Base-by-base conservation (phyloP, 768 basidiomycete genomes). In the Porpolomopsis calyptriformis region DNA sequence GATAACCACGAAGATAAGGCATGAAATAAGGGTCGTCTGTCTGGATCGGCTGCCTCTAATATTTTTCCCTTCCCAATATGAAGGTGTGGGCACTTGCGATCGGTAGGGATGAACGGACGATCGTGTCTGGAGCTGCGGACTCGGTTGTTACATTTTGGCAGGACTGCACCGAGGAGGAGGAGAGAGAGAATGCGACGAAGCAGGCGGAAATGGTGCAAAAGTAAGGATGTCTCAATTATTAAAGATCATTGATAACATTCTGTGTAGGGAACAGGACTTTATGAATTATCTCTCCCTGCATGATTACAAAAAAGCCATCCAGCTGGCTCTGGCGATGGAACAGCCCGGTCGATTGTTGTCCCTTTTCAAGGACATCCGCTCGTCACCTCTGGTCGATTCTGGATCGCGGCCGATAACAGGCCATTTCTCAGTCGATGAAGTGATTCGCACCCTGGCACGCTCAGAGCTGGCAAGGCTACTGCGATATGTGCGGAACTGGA, bases 1-100 rank as follows among this genome's bases (percentile, higher is more conserved):
- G 96, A 99, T 62, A 94, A 94, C 57, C 96, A 99, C 55, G 90
- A 96, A 61, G 94, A 97, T 52, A 98, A 97, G 75, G 93, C 86
- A 49, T 33, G 33, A 33, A 16, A 46, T 35, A 36, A 44, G 18
- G 37, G 40, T 11, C 26, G 31, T 24, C 1, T 42, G 35, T 42
- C 42, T 36, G n/a, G n/a, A n/a, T n/a, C n/a, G n/a, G n/a, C n/a
- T n/a, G n/a, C n/a, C n/a, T n/a, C n/a, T n/a, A n/a, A n/a, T n/a
- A n/a, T n/a, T n/a, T n/a, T n/a, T n/a, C n/a, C n/a, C n/a, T 47
- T 37, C 35, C 16, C 33, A 40, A 12, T 26, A n/a, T 12, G 18
- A 53, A 97, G 94, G 81, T 99, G n/a, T 99, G 96, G 96, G 92
- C 93, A 1, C 72, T 98, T 10, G 80, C 90, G 7, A 67, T 96